Conservation (phyloP, 768 basidiomycete species). For the Tephrocybe sp. region DNA sequence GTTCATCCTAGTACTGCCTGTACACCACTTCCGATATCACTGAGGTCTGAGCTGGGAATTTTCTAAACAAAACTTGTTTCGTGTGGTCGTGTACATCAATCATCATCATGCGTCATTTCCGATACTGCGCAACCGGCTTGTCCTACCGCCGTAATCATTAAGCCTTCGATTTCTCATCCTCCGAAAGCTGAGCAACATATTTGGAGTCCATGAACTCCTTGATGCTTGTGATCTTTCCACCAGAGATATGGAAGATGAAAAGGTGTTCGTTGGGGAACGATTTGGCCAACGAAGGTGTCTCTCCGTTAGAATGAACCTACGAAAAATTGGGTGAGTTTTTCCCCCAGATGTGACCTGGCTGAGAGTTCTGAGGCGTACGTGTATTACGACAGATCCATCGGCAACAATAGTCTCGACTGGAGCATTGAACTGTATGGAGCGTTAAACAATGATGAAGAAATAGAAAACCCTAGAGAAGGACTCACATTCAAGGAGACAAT, state of each 20-base stretch:
- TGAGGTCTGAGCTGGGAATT: no score
- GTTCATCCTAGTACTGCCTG: conserved; percentile 22
- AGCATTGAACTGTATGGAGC: not conserved
- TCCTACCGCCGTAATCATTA: not conserved
- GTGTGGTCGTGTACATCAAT: not conserved
- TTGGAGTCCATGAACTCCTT: conserved; percentile 14
- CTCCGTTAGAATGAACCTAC: conserved; percentile 3
- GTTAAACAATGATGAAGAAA: not conserved
- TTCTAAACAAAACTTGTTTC: no score
- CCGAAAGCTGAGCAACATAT: conserved; percentile 2
- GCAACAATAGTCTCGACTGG: conserved; percentile 6
- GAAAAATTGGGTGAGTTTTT: not conserved
- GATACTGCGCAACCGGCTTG: not conserved
- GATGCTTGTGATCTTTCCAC: conserved; percentile 10
- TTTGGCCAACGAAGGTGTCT: conserved; percentile 1
- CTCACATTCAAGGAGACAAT: conserved; percentile 10
- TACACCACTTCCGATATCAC: conserved; percentile 29
- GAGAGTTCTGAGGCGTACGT: not conserved
- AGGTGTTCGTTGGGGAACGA: conserved; percentile 12
- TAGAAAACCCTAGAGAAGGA: not conserved
- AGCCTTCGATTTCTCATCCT: conserved; percentile 7
- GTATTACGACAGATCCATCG: conserved; percentile 6
- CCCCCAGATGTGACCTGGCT: not conserved
- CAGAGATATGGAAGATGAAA: conserved; percentile 13
- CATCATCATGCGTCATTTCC: not conserved